Base-by-base conservation (phyloP, 106 monocot genomes). In the Acorus gramineus region DNA sequence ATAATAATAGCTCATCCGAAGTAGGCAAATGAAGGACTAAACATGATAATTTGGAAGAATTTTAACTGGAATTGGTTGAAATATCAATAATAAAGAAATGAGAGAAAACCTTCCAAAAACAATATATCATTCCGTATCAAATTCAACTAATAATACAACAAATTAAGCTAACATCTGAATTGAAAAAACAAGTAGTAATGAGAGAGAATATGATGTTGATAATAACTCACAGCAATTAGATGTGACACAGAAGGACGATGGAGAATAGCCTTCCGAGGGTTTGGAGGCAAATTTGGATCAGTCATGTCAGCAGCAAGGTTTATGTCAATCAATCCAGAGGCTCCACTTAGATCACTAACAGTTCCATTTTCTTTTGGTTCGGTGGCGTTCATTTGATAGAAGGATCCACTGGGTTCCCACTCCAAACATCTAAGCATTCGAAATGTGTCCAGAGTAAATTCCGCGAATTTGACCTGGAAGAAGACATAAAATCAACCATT, bases 371-470 rank as follows among this genome's bases (percentile, higher is more conserved):
- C 87, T 42, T 53, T 74, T 62, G 69, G 63, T 76, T 82, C 87
- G 50, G 54, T 65, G 64, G 71, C 52, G 57, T 73, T 66, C 69
- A 51, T 77, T 57, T 85, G 91, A 50, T 83, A 82, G 60, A 86
- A 76, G 47, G 87, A 78, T 8, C 91, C 82, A 59, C 83, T 85
- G 43, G 87, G 96, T 56, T 96, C 96, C 84, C 91, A 96, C 73
- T 96, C 96, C 63, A 96, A 81, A 63, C 85, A 83, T 63, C 88
- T 90, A 50, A 85, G 68, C 96, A 96, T 88, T 81, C 96, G 82
- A 69, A 76, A 96, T 54, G 82, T 85, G 66, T 96, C 96, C 11
- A 96, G 57, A 62, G 87, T 96, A 57, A 96, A 80, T 74, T 96
- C 96, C 64, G 91, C 71, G 64, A 85, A 79, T 70, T 96, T 96